A percentile compares a stretch with the other conserved stretches of the same genome.
Conservation (phyloP, 441 rosid genomes). For the Populus hybrid region DNA sequence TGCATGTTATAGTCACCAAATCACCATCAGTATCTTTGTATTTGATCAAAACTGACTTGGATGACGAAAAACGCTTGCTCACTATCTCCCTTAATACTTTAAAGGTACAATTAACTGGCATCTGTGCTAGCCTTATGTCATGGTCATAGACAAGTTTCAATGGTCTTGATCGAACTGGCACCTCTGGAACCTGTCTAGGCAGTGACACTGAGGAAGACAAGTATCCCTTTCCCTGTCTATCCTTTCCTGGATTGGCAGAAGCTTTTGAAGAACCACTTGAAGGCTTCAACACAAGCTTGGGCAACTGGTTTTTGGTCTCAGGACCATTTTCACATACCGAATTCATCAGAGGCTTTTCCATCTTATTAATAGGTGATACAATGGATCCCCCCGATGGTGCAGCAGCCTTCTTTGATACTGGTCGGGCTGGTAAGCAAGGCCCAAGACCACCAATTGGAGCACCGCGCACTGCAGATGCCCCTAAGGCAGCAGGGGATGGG, state of each 20-base stretch:
- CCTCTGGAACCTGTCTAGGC: conserved; percentile 30
- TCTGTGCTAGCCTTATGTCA: conserved; percentile 77
- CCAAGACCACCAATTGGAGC: conserved; percentile 87
- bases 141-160: conserved; percentile 89
- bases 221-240: conserved; percentile 29
- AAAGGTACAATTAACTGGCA: conserved; percentile 80
- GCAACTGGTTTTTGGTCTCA: conserved; percentile 38
- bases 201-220: conserved; percentile 26
- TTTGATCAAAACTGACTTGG: conserved; percentile 76
- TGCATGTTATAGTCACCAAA: conserved; percentile 78
- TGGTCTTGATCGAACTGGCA: conserved; percentile 51
- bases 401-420: conserved; percentile 56
- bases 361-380: conserved; percentile 36
- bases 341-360: conserved; percentile 44
- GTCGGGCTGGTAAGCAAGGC: conserved; percentile 77
- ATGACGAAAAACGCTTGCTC: conserved; percentile 68
- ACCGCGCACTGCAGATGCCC: conserved; percentile 91
- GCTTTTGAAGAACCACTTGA: conserved; percentile 46
- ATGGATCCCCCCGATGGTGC: conserved; percentile 30
- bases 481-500: conserved; percentile 94
- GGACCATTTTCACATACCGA: conserved; percentile 49
- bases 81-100: conserved; percentile 76
- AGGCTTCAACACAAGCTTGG: conserved; percentile 59
- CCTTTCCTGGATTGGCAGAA: conserved; percentile 21
- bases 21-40: conserved; percentile 88